Evolutionary conservation across 192 early-diverging fungal species (phyloP).

Genomic region (Gigaspora rosea): DNA sequence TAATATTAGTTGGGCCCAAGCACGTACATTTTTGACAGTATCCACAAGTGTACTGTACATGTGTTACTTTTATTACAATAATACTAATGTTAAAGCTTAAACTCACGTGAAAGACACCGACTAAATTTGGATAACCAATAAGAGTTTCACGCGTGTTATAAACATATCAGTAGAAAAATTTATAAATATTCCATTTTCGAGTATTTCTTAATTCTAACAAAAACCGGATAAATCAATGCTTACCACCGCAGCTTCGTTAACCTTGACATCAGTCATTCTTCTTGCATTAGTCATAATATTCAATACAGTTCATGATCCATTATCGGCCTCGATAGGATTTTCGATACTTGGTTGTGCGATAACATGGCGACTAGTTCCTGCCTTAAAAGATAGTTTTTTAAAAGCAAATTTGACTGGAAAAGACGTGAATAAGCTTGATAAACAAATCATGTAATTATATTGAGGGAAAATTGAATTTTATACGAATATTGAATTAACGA

Average conservation of each 20-base stretch:
- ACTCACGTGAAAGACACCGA: no score
- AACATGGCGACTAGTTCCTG: conserved; percentile 73
- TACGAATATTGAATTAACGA: background rate
- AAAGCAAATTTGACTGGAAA: conserved; percentile 75
- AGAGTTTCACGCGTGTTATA: no score
- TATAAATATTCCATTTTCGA: no score
- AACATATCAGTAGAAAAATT: no score
- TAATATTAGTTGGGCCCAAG: no score
- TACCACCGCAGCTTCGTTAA: background rate
- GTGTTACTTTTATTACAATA: no score
- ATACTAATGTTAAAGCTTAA: no score
- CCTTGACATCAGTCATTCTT: background rate
- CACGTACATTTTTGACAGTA: no score
- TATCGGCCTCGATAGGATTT: conserved; percentile 70
- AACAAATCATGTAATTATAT: conserved; percentile 65
- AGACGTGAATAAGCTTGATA: conserved; percentile 76
- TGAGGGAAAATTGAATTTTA: background rate
- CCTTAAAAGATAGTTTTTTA: conserved; percentile 68
- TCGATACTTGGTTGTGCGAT: conserved; percentile 68
- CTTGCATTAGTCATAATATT: conserved; percentile 53
- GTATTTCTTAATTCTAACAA: no score
- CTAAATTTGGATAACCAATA: no score
- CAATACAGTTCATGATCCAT: conserved; percentile 68
- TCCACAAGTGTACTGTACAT: no score
- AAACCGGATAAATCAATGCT: background rate